These are phyloP conservation scores for Dendrobium huoshanense DNA, from an alignment of 106 monocot genomes.

Conservation along the genomic window DNA sequence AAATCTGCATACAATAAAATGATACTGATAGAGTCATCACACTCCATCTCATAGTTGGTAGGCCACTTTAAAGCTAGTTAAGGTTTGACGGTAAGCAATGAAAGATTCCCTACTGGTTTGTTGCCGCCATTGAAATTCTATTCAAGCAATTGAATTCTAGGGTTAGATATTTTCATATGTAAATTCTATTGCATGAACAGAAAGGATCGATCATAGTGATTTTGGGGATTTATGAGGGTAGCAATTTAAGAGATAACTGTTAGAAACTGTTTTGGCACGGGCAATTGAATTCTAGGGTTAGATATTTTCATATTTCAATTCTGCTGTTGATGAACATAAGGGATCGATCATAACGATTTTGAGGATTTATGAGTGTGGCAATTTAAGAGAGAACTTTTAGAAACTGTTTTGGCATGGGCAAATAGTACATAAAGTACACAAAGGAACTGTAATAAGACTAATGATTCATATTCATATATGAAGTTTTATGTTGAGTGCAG, in stretches of 20 bases:
- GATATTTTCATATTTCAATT: background rate
- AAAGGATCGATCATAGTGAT: too few relatives aligned
- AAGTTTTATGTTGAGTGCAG: background rate
- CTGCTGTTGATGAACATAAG: background rate
- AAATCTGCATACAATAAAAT: background rate
- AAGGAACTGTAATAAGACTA: background rate
- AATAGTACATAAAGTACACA: background rate
- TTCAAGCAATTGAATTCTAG: background rate
- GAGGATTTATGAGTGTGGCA: background rate
- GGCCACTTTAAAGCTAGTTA: background rate
- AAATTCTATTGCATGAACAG: background rate
- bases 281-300: slow-evolving; percentile 1
- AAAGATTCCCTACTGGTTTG: background rate
- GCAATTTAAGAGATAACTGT: background rate
- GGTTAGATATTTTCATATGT: slow-evolving; percentile 1
- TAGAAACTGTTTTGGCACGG: background rate
- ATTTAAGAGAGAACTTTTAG: background rate
- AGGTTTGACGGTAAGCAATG: background rate
- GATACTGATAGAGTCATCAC: background rate
- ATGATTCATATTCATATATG: background rate
- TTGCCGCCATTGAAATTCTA: background rate
- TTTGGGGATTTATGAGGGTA: background rate
- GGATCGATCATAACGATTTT: background rate
- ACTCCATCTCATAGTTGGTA: background rate
- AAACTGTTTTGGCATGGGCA: background rate